Base-by-base conservation (phyloP, 2,329 filamentous ascomycete species). In the Diaporthe helianthi region DNA sequence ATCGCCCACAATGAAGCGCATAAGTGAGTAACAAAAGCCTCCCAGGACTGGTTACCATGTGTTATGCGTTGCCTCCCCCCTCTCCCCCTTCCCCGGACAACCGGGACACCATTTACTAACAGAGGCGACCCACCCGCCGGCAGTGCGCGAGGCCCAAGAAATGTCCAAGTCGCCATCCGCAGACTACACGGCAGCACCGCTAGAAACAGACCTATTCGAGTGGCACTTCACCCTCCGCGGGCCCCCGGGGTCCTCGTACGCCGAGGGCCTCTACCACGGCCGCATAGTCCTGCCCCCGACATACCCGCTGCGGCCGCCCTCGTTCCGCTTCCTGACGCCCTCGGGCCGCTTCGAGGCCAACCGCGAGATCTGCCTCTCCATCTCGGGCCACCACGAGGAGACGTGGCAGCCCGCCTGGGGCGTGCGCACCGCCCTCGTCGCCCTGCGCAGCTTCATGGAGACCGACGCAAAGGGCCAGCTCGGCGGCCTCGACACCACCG, bases 321-420 rank as follows among this genome's bases (percentile, higher is more conserved):
- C 90, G n/a, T 98, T 99, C 84, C 93, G 96, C 75, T 98, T 99
- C 84, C 86, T 93, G 8, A 98, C 96, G 0, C 94, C 96, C 0
- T 93, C 90, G 31, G 96, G 95, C 65, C 89, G 96, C 71, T 99
- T 99, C 81, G 96, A 98, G 80, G 91, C 94, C 67, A 99, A 99
- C 79, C 90, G 96, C 73, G 95, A 98, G 83, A 98, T 99, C 75
- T 99, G 96, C 78, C 88, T 99, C 19, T 93, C 89, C 76, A 99
- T 98, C 76, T 93, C 89, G 65, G 95, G 94, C 2, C 95, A 98
- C 80, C 96, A 99, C 81, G 96, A 98, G 79, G 96, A 98, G 83
- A 97, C 93, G 19, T 99, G 96, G 96, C 95, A 98, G 85, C 96
- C 96, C 0, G 96, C 96, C 0, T 99, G 96, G 96, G 96, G 96